These are phyloP conservation scores for Thermomucor indicae-seudaticae DNA, from an alignment of 371 early-diverging fungal species.

Conservation along the genomic window DNA sequence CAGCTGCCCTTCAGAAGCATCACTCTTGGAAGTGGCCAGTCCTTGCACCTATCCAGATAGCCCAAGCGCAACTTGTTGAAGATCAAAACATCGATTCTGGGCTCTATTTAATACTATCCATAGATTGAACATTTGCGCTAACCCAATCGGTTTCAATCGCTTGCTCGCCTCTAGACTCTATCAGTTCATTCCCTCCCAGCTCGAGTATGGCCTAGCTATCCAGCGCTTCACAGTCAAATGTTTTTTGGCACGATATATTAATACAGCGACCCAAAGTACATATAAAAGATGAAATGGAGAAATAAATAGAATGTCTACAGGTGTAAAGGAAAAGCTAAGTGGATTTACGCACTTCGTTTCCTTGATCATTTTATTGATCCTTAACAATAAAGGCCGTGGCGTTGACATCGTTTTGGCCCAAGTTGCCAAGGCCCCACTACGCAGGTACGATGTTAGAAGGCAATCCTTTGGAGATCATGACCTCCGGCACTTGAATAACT, in stretches of 20 bases:
- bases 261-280: neutral
- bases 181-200: no score
- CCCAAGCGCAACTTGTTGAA: conserved; percentile 17
- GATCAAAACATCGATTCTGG: no score
- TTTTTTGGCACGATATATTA: neutral
- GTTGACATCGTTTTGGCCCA: conserved; percentile 15
- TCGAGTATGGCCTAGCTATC: no score
- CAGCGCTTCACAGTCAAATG: no score
- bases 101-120: no score
- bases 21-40: conserved; percentile 15
- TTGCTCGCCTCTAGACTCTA: no score
- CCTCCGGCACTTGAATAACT: neutral
- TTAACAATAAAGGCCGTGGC: conserved; percentile 12
- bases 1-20: conserved; percentile 18
- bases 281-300: neutral
- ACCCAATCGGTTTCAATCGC: no score
- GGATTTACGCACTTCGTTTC: neutral
- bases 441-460: neutral
- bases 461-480: neutral
- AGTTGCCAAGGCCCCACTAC: conserved; percentile 24
- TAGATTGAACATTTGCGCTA: no score
- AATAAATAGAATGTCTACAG: neutral
- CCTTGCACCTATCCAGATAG: conserved; percentile 8
- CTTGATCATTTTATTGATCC: no score
- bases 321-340: neutral